Conservation (phyloP, 345 rosid species). For the Eucalyptus tenuipes region DNA sequence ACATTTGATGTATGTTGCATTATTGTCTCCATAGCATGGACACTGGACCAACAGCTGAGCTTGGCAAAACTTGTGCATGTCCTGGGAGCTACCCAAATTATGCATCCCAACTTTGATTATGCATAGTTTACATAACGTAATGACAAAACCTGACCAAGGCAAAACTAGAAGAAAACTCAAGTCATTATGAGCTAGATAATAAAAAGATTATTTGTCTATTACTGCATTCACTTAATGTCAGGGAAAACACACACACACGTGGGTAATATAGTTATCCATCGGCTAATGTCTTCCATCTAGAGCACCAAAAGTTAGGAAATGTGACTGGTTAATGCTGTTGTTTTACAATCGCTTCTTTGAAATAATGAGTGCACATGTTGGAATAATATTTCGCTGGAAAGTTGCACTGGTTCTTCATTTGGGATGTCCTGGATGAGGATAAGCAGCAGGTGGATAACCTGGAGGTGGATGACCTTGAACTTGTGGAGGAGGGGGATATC, state of each 20-base stretch:
- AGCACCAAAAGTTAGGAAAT: background rate
- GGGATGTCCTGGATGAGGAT: background rate
- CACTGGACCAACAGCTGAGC: background rate
- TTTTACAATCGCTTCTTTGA: background rate
- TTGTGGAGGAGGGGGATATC: background rate
- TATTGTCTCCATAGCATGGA: background rate
- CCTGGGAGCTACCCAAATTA: background rate
- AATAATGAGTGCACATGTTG: background rate
- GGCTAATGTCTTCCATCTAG: background rate
- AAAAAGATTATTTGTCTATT: background rate
- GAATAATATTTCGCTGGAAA: background rate
- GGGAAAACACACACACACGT: background rate
- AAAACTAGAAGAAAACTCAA: background rate
- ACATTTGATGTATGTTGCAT: background rate
- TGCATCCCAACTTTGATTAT: background rate
- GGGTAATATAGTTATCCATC: background rate
- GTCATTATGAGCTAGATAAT: background rate
- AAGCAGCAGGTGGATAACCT: background rate
- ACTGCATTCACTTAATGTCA: background rate
- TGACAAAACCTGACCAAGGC: background rate
- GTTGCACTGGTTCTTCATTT: background rate
- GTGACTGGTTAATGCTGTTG: background rate
- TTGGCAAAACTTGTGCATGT: background rate
- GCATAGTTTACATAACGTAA: background rate
- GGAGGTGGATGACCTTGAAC: slow-evolving; percentile 9